Conservation (phyloP, 2,329 filamentous ascomycete genomes). For the Trichophaea hybrida region DNA sequence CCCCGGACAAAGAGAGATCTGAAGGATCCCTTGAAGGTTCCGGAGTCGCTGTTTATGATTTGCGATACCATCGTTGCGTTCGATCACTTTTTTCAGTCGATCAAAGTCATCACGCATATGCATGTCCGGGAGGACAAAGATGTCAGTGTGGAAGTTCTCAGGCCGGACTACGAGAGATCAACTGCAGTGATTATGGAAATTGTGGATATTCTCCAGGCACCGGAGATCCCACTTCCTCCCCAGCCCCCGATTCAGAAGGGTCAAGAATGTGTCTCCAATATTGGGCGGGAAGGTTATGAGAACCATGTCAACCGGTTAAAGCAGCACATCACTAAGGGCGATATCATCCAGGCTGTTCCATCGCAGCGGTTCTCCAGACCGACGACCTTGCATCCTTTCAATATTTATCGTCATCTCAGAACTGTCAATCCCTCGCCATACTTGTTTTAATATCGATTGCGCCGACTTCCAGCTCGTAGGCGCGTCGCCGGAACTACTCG, state of each 20-base stretch:
- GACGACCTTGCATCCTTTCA: slow-evolving; percentile 87
- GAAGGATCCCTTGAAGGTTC: slow-evolving; percentile 75
- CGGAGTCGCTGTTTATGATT: slow-evolving; percentile 92
- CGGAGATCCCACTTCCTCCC: slow-evolving; percentile 60
- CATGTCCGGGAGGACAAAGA: slow-evolving; percentile 47
- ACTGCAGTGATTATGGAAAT: slow-evolving; percentile 49
- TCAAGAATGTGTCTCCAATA: slow-evolving; percentile 79
- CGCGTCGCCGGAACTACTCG: slow-evolving; percentile 84
- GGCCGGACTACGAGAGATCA: slow-evolving; percentile 55
- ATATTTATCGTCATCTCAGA: slow-evolving; percentile 88
- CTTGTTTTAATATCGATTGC: slow-evolving; percentile 90
- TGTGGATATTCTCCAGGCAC: slow-evolving; percentile 56
- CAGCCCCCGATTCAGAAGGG: slow-evolving; percentile 59
- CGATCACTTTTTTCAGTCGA: slow-evolving; percentile 82
- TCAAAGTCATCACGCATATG: slow-evolving; percentile 88
- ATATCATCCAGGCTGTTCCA: slow-evolving; percentile 96
- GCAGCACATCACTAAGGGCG: slow-evolving; percentile 75
- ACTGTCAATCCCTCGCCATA: slow-evolving; percentile 98
- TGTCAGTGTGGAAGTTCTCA: slow-evolving; percentile 40
- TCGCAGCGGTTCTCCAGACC: slow-evolving; percentile 85
- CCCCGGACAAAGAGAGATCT: slow-evolving; percentile 83
- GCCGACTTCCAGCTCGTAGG: slow-evolving; percentile 87
- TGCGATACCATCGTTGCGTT: slow-evolving; percentile 90
- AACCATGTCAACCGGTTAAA: slow-evolving; percentile 74
- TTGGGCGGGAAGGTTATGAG: slow-evolving; percentile 79